These are phyloP conservation scores for Candida xiaguanensis DNA, from an alignment of 805 yeast species.

Conservation along the genomic window DNA sequence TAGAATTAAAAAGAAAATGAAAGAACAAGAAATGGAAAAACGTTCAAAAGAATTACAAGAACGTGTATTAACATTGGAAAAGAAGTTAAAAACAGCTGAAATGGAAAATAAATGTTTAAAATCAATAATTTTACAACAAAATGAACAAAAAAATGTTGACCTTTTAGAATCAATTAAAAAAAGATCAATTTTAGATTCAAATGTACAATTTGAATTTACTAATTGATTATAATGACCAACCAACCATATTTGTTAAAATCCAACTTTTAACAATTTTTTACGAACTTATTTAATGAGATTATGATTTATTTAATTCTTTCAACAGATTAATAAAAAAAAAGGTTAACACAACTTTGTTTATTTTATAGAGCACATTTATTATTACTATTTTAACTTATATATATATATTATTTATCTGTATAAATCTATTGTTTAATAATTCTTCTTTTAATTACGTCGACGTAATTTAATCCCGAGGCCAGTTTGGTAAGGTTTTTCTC, in stretches of 20 bases:
- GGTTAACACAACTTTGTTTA: background rate
- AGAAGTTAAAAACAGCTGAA: constrained; percentile 76
- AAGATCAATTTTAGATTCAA: constrained; percentile 38
- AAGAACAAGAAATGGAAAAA: constrained; percentile 88
- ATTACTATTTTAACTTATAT: background rate
- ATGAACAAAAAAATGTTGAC: constrained; percentile 51
- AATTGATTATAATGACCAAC: constrained; percentile 14
- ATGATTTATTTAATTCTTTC: constrained; percentile 16
- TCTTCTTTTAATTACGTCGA: no score
- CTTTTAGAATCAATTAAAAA: constrained; percentile 51
- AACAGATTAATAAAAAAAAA: constrained; percentile 14
- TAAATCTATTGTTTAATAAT: no score
- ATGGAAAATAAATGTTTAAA: constrained; percentile 89
- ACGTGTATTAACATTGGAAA: constrained; percentile 60
- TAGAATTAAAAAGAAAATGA: constrained; percentile 84
- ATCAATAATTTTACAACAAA: constrained; percentile 79
- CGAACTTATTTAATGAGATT: background rate
- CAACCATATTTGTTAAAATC: constrained; percentile 14
- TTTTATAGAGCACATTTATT: constrained; percentile 1
- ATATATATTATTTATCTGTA: no score
- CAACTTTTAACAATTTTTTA: constrained; percentile 16
- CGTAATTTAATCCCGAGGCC: no score
- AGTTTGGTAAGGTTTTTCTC: background rate
- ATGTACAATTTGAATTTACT: constrained; percentile 30
- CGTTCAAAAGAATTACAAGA: constrained; percentile 71